These are phyloP conservation scores for Persicaria maculosa DNA, from an alignment of 148 eudicot genomes.

Conservation along the genomic window DNA sequence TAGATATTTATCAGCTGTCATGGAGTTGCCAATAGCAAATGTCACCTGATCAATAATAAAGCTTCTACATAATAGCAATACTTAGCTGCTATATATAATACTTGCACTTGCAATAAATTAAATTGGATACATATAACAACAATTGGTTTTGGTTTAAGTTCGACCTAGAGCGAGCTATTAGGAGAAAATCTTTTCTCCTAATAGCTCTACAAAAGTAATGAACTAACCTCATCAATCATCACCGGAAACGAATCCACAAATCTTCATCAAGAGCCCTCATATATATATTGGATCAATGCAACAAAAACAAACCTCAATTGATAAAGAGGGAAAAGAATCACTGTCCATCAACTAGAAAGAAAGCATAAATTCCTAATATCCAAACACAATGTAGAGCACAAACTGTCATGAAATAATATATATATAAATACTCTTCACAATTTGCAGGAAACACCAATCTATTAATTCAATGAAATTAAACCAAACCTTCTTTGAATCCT, in stretches of 20 bases:
- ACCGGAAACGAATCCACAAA: too few species aligned
- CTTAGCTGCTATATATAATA: background rate
- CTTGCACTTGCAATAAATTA: background rate
- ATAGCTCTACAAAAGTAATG: too few species aligned
- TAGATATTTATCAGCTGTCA: background rate
- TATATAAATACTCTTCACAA: background rate
- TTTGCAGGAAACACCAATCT: too few species aligned
- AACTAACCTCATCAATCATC: too few species aligned
- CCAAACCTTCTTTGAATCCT: too few species aligned
- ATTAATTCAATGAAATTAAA: too few species aligned
- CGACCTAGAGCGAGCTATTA: background rate
- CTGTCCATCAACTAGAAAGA: background rate
- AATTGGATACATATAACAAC: background rate
- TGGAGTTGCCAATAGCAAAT: background rate
- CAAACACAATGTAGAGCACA: background rate
- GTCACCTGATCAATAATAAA: background rate
- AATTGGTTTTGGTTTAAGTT: background rate
- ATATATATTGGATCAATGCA: too few species aligned
- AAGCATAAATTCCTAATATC: background rate
- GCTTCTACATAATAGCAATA: background rate
- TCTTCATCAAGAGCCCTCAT: too few species aligned
- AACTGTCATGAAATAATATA: background rate
- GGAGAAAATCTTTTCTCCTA: background rate
- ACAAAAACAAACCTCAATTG: too few species aligned
- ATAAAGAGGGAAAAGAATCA: background rate